Base-by-base conservation (phyloP, 2,329 filamentous ascomycete species). In the Colletotrichum liriopes region DNA sequence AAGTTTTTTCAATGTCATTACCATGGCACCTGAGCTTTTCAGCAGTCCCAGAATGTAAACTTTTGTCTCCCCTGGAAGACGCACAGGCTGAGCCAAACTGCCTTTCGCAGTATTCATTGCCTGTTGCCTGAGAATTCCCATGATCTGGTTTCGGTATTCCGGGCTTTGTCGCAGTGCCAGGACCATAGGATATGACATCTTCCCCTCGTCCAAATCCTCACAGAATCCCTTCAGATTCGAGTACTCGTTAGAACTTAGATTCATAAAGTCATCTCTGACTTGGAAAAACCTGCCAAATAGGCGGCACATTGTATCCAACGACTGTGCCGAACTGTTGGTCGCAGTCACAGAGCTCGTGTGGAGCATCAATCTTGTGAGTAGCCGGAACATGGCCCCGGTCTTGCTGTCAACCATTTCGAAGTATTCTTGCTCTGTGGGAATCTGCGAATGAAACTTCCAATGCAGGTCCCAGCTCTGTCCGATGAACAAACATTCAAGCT, bases 141-240 rank as follows among this genome's bases (percentile, higher is more conserved):
- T 52, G 18, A 70, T 60, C 7, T 39, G 61, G 7, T 65, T 61
- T 16, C 23, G 61, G 11, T 54, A 23, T 29, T 54, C 45, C 0
- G 54, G 67, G 1, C 60, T 59, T 12, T 68, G 54, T 35, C 45
- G 23, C 37, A 59, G 16, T 23, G 26, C 26, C 37, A 59, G 65
- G 26, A 83, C 78, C 6, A 84, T 68, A 1, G 76, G 77, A 18
- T 82, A 75, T 2, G 82, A 84, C 61, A 80, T 80, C 74, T 86
- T 85, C 0, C 83, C 83, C 73, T 85, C 83, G 32, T 81, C 80
- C 0, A 85, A 75, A 67, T 85, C 83, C 47, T 84, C 83, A 66
- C 79, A 81, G 66, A 83, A 82, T 0, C 84, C 83, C 69, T 85
- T 85, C 43, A 80, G 75, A 0, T 74, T 72, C 2, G 80, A 76